Evolutionary conservation across 2,329 filamentous ascomycete genomes (phyloP).

Genomic region (Calonectria multiphialidica): DNA sequence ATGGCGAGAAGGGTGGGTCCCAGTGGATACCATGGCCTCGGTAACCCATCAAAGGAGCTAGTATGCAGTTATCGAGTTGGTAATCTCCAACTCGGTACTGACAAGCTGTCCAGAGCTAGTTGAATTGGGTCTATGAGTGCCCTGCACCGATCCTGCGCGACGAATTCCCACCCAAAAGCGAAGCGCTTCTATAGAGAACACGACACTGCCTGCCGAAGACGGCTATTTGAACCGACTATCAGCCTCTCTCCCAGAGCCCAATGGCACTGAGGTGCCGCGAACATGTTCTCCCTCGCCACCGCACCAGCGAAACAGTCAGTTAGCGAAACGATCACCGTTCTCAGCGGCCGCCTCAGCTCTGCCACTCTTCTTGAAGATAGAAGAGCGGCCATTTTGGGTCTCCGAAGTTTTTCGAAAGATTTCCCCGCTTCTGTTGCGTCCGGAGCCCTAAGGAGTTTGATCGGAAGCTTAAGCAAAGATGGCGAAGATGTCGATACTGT

Average conservation of each 20-base stretch:
- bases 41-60: slow-evolving; percentile 10
- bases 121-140: slow-evolving; percentile 1
- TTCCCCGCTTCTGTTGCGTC: slow-evolving; percentile 97
- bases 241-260: slow-evolving; percentile 34
- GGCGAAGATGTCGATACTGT: slow-evolving; percentile 95
- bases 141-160: background rate
- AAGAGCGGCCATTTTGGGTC: slow-evolving; percentile 89
- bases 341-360: slow-evolving; percentile 88
- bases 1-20: slow-evolving; percentile 6
- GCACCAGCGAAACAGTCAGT: slow-evolving; percentile 97
- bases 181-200: background rate
- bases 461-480: slow-evolving; percentile 87
- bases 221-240: slow-evolving; percentile 28
- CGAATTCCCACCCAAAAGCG: background rate
- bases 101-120: slow-evolving; percentile 41
- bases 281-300: slow-evolving; percentile 74
- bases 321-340: slow-evolving; percentile 90
- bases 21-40: background rate
- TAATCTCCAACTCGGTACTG: slow-evolving; percentile 20
- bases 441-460: slow-evolving; percentile 89
- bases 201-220: slow-evolving; percentile 21
- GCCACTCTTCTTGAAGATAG: slow-evolving; percentile 95
- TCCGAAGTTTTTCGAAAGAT: slow-evolving; percentile 95
- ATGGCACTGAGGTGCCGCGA: slow-evolving; percentile 46
- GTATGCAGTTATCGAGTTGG: slow-evolving; percentile 39